phyloP scores from a whole-genome alignment of 2,329 filamentous ascomycete species.

The Penicillium rolfsii region DNA sequence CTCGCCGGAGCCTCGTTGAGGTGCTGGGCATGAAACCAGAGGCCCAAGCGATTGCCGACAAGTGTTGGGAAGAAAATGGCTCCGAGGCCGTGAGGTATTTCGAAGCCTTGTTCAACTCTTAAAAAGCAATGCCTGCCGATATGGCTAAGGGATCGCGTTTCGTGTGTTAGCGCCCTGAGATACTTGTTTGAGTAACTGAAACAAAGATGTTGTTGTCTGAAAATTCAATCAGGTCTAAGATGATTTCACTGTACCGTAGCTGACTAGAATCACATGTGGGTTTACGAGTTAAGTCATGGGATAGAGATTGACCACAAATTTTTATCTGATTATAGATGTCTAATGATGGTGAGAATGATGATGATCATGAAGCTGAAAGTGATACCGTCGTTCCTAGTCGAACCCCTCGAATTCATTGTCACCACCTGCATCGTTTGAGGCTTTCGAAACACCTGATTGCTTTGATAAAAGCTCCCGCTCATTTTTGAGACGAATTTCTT shows the following conservation, averaged over 20 bases:
- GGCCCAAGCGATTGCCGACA: neutral
- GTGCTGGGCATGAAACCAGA: neutral
- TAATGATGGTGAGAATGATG: neutral
- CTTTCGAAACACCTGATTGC: constrained; percentile 26
- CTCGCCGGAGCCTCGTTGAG: constrained; percentile 13
- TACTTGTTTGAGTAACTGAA: neutral
- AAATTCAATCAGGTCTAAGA: neutral
- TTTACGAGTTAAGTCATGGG: neutral
- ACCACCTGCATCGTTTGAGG: constrained; percentile 18
- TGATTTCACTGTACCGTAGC: neutral
- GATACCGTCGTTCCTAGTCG: constrained; percentile 35
- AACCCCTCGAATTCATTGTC: constrained; percentile 63
- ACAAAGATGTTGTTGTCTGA: neutral
- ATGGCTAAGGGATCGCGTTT: neutral
- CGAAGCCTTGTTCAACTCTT: neutral
- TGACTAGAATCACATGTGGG: neutral
- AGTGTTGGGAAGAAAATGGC: neutral
- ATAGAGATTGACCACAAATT: no score
- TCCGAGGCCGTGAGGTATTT: neutral
- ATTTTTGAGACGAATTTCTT: constrained; percentile 64
- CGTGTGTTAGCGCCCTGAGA: neutral
- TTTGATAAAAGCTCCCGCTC: constrained; percentile 32
- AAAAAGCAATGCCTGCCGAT: neutral
- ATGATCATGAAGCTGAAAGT: neutral
- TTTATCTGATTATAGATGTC: no score